A percentile compares a stretch with the other conserved stretches of the same genome.
Conservation (phyloP, 1,284 basidiomycete genomes). For the Peniophora sp. region DNA sequence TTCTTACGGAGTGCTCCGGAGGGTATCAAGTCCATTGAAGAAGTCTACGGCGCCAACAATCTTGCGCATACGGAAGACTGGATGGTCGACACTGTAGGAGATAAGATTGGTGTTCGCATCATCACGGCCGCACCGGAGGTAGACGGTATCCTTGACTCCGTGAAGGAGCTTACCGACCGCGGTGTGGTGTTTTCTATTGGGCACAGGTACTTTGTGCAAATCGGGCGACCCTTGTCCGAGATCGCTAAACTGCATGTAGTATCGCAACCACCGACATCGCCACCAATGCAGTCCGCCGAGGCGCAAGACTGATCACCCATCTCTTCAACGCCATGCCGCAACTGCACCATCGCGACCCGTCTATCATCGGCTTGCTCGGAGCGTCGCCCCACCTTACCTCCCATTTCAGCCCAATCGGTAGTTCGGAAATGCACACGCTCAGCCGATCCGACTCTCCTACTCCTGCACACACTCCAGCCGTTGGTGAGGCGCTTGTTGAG, state of each 20-base stretch:
- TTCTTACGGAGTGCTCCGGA: conserved; percentile 59
- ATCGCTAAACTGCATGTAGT: conserved; percentile 24
- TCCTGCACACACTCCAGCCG: conserved; percentile 14
- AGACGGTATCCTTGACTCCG: conserved; percentile 67
- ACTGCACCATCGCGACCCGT: conserved; percentile 77
- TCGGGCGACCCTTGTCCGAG: not conserved
- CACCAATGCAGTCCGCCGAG: conserved; percentile 55
- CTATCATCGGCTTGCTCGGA: conserved; percentile 82
- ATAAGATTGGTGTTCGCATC: conserved; percentile 60
- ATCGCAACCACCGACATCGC: conserved; percentile 62
- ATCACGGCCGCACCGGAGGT: conserved; percentile 87
- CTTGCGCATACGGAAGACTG: conserved; percentile 58
- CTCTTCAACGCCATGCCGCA: conserved; percentile 91
- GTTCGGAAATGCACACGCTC: conserved; percentile 16
- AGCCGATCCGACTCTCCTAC: conserved; percentile 5
- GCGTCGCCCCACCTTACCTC: conserved; percentile 57
- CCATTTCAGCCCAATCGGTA: conserved; percentile 20
- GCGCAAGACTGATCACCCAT: conserved; percentile 83
- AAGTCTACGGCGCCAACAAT: conserved; percentile 64
- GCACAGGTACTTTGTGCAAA: conserved; percentile 52
- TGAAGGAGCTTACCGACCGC: conserved; percentile 51
- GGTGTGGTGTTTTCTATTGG: conserved; percentile 81
- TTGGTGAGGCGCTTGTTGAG: conserved; percentile 58
- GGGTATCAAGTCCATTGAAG: conserved; percentile 59
- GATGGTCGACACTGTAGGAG: conserved; percentile 35